A percentile compares a stretch with the other conserved stretches of the same genome.
phyloP scores from a whole-genome alignment of 768 basidiomycete species.

The Tremella yokohamensis region DNA sequence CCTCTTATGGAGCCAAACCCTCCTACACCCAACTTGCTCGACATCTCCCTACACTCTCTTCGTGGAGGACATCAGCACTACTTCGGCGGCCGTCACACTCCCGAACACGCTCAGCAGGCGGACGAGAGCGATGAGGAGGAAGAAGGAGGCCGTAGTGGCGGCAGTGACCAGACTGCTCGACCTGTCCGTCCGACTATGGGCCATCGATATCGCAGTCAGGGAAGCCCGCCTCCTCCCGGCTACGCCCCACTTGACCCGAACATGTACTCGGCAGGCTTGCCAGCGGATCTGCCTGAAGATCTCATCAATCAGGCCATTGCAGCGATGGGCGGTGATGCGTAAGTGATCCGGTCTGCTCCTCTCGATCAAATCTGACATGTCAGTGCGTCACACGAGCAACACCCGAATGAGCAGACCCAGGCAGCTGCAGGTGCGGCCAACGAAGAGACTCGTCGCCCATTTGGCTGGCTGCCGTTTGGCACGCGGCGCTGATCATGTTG shows the following conservation, averaged over 20 bases:
- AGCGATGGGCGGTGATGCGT: conserved; percentile 46
- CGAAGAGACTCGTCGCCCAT: background rate
- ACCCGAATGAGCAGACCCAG: background rate
- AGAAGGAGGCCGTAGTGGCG: conserved; percentile 27
- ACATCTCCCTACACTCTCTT: conserved; percentile 53
- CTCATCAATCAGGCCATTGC: conserved; percentile 85
- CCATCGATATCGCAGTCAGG: conserved; percentile 9
- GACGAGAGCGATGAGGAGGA: conserved; percentile 13
- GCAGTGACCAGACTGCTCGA: conserved; percentile 41
- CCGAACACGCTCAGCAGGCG: conserved; percentile 13
- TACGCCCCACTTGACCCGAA: conserved; percentile 48
- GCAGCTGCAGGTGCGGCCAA: background rate
- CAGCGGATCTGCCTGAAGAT: conserved; percentile 86
- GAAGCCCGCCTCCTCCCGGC: conserved; percentile 47
- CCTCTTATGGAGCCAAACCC: conserved; percentile 52
- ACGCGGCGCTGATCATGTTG: background rate
- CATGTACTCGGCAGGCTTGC: conserved; percentile 67
- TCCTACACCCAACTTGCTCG: conserved; percentile 54
- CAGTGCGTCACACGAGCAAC: background rate
- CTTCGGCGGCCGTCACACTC: conserved; percentile 35
- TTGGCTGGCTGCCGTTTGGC: background rate
- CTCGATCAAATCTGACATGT: background rate
- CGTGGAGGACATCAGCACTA: conserved; percentile 35
- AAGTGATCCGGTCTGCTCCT: background rate
- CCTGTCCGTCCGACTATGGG: conserved; percentile 8